Conservation (phyloP, 1,139 yeast genomes). For the Saccharomyces hybrid region DNA sequence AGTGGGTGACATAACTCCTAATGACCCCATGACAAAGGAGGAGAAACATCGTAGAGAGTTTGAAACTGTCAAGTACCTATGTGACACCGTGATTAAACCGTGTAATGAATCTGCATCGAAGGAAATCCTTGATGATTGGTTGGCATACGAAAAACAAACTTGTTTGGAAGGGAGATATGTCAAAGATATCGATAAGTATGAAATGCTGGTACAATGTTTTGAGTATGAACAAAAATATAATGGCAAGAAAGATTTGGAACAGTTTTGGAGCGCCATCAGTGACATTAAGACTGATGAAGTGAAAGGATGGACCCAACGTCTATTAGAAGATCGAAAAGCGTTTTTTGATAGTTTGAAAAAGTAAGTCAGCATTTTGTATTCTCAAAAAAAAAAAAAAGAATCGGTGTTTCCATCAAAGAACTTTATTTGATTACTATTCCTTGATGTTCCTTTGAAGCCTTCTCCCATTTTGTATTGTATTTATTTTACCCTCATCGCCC, state of each 20-base stretch:
- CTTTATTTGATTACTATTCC: background rate
- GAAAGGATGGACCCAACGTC: constrained; percentile 60
- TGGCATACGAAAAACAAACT: constrained; percentile 81
- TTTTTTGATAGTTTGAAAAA: constrained; percentile 22
- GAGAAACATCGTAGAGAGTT: constrained; percentile 80
- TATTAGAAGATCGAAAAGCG: constrained; percentile 49
- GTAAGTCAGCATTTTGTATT: background rate
- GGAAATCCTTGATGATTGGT: constrained; percentile 71
- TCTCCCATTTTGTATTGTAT: background rate
- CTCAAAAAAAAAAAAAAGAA: background rate
- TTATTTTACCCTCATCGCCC: background rate
- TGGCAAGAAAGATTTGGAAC: constrained; percentile 51
- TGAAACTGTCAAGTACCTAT: constrained; percentile 62
- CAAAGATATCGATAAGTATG: constrained; percentile 92
- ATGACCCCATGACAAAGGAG: constrained; percentile 56
- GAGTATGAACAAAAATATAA: constrained; percentile 73
- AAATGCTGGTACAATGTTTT: constrained; percentile 82
- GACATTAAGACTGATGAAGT: constrained; percentile 71
- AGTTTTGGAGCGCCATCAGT: constrained; percentile 59
- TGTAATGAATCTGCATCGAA: constrained; percentile 57
- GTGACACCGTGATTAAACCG: constrained; percentile 49
- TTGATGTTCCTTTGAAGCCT: background rate
- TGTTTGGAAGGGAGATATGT: constrained; percentile 82
- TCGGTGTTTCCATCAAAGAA: background rate
- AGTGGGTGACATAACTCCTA: constrained; percentile 94